These are phyloP conservation scores for Serpula lacrymans DNA, from an alignment of 768 basidiomycete species.

Conservation along the genomic window DNA sequence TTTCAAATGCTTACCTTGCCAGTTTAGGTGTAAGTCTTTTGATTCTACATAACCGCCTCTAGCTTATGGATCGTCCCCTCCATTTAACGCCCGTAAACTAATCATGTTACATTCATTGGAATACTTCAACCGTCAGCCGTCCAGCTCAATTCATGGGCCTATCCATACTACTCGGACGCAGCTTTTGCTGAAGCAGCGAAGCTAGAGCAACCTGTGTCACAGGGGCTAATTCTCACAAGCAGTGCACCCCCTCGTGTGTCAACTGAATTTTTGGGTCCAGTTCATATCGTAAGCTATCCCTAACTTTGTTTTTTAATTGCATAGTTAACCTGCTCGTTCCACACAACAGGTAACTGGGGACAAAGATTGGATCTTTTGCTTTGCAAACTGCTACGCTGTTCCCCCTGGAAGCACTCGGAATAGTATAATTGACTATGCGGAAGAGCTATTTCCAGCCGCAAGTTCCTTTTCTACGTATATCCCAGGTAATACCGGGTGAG, in stretches of 20 bases:
- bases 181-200: slow-evolving; percentile 1
- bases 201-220: slow-evolving; percentile 12
- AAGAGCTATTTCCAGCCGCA: slow-evolving; percentile 9
- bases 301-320: neutral
- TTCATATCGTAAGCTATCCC: slow-evolving; percentile 7
- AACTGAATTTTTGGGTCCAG: slow-evolving; percentile 11
- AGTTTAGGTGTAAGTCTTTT: neutral
- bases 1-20: slow-evolving; percentile 6
- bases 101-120: neutral
- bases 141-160: slow-evolving; percentile 13
- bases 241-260: slow-evolving; percentile 1
- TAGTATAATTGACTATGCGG: slow-evolving; percentile 6
- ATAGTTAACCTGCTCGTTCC: neutral
- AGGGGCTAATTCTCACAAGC: slow-evolving; percentile 10
- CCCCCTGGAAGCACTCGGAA: slow-evolving; percentile 2
- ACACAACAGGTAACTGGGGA: slow-evolving; percentile 7
- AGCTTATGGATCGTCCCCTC: too few species aligned
- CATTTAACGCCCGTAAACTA: too few species aligned
- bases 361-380: slow-evolving; percentile 11
- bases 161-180: slow-evolving; percentile 10
- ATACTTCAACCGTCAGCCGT: slow-evolving; percentile 1
- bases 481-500: slow-evolving; percentile 10
- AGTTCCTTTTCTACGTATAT: slow-evolving; percentile 9
- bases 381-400: slow-evolving; percentile 10
- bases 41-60: too few species aligned